These are phyloP conservation scores for Boletus reticuloceps DNA, from an alignment of 768 basidiomycete species.

Conservation along the genomic window DNA sequence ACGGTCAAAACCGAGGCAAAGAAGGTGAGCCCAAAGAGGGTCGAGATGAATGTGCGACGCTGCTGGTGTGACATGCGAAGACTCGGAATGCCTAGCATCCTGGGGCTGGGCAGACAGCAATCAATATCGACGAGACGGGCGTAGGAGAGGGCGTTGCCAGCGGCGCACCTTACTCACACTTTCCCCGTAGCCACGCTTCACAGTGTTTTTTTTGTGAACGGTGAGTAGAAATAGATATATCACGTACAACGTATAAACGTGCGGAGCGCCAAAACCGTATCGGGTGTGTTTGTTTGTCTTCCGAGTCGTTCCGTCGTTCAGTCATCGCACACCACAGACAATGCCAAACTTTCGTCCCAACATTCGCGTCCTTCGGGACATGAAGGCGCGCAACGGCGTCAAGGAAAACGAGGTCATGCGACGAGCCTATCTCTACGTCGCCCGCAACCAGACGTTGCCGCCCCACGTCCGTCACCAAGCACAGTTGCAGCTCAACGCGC, in stretches of 20 bases:
- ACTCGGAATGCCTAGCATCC: slow-evolving; percentile 51
- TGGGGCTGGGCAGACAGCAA: slow-evolving; percentile 48
- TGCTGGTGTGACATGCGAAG: slow-evolving; percentile 55
- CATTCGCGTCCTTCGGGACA: slow-evolving; percentile 66
- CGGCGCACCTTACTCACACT: slow-evolving; percentile 15
- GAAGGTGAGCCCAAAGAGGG: slow-evolving; percentile 80
- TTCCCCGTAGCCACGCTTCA: slow-evolving; percentile 25
- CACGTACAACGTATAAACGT: too few species aligned
- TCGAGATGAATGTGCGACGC: slow-evolving; percentile 71
- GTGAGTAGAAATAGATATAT: too few species aligned
- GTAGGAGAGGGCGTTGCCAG: too few species aligned
- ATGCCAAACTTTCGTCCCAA: slow-evolving; percentile 37
- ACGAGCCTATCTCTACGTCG: slow-evolving; percentile 89
- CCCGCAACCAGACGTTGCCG: slow-evolving; percentile 87
- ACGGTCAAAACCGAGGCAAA: slow-evolving; percentile 77
- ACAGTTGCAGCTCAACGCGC: slow-evolving; percentile 88
- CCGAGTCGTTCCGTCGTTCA: neutral
- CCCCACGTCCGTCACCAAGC: slow-evolving; percentile 90
- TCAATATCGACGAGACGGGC: slow-evolving; percentile 39
- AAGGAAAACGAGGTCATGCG: slow-evolving; percentile 76
- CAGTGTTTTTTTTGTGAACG: neutral
- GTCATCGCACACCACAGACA: neutral
- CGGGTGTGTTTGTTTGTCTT: slow-evolving; percentile 21
- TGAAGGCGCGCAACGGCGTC: slow-evolving; percentile 73
- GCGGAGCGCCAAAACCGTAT: too few species aligned